Evolutionary conservation across 2,329 filamentous ascomycete species (phyloP).

Genomic region (Phoma sp.): DNA sequence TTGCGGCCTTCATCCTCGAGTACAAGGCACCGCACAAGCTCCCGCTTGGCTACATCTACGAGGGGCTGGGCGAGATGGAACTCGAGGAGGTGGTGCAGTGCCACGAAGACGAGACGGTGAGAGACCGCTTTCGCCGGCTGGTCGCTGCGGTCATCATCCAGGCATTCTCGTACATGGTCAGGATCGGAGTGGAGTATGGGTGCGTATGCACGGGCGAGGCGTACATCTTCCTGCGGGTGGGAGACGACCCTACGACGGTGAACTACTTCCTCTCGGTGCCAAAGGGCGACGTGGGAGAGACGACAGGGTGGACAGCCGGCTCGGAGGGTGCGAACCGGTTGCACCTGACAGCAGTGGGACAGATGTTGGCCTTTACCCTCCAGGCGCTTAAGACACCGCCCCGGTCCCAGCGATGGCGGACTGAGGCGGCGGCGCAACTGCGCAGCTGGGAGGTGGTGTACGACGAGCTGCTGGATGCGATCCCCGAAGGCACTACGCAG

Average conservation of each 20-base stretch:
- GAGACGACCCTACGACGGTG: constrained; percentile 12
- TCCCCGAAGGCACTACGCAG: not conserved
- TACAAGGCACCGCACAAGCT: constrained; percentile 61
- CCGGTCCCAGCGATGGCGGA: not conserved
- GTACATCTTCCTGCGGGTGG: constrained; percentile 55
- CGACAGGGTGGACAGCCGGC: not conserved
- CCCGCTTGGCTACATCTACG: constrained; percentile 51
- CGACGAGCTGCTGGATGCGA: not conserved
- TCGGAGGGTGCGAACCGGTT: not conserved
- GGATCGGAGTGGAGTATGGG: constrained; percentile 55
- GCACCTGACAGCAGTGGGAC: not conserved
- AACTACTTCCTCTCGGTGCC: not conserved
- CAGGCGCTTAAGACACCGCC: not conserved
- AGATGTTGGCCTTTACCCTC: not conserved
- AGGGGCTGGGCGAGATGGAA: constrained; percentile 53
- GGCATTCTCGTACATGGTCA: constrained; percentile 60
- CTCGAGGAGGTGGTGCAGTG: constrained; percentile 50
- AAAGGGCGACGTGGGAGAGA: not conserved
- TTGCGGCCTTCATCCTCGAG: constrained; percentile 47
- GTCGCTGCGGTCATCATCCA: constrained; percentile 56
- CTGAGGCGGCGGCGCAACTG: not conserved
- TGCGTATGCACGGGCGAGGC: constrained; percentile 54
- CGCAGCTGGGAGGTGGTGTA: not conserved
- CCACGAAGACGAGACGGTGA: constrained; percentile 42
- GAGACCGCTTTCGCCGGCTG: constrained; percentile 49